Evolutionary conservation across 208 protist genomes (phyloP), one percentile per base, ranked within the genome.

Genomic region (Wallacemonas rigidus): DNA sequence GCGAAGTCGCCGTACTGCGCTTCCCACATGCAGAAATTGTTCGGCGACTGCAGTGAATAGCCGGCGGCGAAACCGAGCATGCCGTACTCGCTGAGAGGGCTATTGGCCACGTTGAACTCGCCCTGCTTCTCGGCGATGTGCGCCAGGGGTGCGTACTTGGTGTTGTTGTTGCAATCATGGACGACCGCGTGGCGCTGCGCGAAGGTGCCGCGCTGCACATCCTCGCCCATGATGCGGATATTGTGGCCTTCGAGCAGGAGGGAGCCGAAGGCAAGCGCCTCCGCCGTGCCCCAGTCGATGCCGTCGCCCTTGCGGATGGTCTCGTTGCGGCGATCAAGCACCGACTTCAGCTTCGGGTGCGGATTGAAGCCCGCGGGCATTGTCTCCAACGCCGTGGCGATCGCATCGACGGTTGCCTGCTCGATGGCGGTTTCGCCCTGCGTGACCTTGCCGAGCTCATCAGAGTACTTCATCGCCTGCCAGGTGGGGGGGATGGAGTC

Each of bases 1-100:
- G 97, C 94, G 77, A 99, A 99, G 85, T 99, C 99, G 72, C 98
- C 98, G 82, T 99, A 99, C 87, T 99, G 98, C 43, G 98, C 98
- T 82, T 99, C 98, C 99, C 99, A 99, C 26, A 99, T 78, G 36
- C 99, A 92, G 17, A 99, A 86, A 9, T 90, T 72, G 43, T 98
- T 96, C 15, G 98, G 98, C 74, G 95, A 95, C 71, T 97, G 89
- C 14, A 99, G 70, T 11, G 95, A 94, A 80, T 98, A 99, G 75
- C 95, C 97, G 15, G 97, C 83, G 70, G 99, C 98, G 71, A 98
- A 99, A 67, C 98, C 99, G 3, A 99, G 90, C 64, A 98, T 95
- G 35, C 88, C 98, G 81, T 98, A 99, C 85, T 99, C 98, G 76
- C 87, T 98, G 17, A 99, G 89, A 8, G 88, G 92, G 62, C 88